These are phyloP conservation scores for Tolypocladium tropicale DNA, from an alignment of 2,329 filamentous ascomycete species.

Conservation along the genomic window DNA sequence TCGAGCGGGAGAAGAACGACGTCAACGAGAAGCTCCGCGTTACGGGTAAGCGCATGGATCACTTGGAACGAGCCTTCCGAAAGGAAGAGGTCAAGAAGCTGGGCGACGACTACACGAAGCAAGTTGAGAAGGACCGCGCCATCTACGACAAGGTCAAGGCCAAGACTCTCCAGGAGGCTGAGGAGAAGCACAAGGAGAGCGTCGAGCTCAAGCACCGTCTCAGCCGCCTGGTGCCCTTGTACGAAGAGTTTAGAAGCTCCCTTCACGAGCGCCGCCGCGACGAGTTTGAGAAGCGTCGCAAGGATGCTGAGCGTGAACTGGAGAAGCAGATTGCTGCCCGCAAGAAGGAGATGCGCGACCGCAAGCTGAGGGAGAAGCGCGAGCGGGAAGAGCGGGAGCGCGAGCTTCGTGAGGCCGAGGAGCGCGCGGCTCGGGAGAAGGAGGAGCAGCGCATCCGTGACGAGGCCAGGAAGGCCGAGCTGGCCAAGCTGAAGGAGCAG, in stretches of 20 bases:
- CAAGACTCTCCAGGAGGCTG: constrained; percentile 68
- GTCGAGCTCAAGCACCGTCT: constrained; percentile 92
- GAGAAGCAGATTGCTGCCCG: constrained; percentile 84
- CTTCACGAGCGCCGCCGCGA: constrained; percentile 82
- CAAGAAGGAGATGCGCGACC: constrained; percentile 80
- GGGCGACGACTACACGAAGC: constrained; percentile 70
- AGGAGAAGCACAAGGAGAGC: constrained; percentile 84
- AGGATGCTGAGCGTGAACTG: constrained; percentile 83
- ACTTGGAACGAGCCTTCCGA: constrained; percentile 92
- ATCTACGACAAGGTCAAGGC: constrained; percentile 72
- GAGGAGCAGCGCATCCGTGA: constrained; percentile 73
- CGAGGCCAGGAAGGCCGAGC: constrained; percentile 65
- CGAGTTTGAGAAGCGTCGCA: constrained; percentile 91
- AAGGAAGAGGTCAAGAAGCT: constrained; percentile 94
- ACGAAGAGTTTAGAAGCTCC: constrained; percentile 72
- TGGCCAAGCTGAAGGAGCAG: constrained; percentile 57
- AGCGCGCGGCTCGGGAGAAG: constrained; percentile 69
- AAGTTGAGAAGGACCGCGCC: constrained; percentile 67
- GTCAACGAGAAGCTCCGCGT: constrained; percentile 83
- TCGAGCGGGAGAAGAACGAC: constrained; percentile 97
- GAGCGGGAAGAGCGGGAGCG: constrained; percentile 80
- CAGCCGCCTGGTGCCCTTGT: constrained; percentile 69
- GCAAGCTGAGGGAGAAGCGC: constrained; percentile 69
- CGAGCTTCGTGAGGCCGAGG: constrained; percentile 71
- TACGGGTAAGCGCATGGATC: constrained; percentile 91